Percentiles rank a stretch among this genome's conserved stretches.
Conservation (phyloP, 139 green algal genomes). For the Spirogloea muscicola region DNA sequence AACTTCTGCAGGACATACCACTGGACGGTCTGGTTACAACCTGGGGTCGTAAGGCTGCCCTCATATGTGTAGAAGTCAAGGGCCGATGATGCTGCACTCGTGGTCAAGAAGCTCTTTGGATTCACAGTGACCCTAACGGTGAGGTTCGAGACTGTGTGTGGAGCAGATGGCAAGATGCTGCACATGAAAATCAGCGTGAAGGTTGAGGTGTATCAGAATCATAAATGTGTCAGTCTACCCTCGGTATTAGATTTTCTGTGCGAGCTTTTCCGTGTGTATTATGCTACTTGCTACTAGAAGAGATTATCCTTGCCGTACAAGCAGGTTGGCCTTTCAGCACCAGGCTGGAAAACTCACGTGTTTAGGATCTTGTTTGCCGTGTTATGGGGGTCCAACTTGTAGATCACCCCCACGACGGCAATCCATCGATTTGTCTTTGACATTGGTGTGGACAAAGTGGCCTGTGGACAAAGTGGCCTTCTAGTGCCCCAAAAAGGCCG, state of each 20-base stretch:
- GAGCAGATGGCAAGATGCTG: background rate
- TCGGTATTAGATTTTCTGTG: background rate
- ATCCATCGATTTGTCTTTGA: slow-evolving; percentile 6
- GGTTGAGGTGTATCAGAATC: background rate
- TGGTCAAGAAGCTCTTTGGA: background rate
- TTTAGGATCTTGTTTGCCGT: background rate
- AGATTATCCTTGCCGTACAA: background rate
- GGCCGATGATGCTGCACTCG: background rate
- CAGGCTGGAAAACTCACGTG: slow-evolving; percentile 1
- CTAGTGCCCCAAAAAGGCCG: background rate
- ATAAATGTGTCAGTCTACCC: background rate
- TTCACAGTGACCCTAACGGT: background rate
- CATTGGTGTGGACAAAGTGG: slow-evolving; percentile 13
- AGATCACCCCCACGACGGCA: slow-evolving; percentile 10
- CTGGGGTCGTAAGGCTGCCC: slow-evolving; percentile 5
- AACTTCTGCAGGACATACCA: slow-evolving; percentile 1
- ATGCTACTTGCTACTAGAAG: background rate
- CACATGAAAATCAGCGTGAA: no score
- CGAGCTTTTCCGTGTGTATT: background rate
- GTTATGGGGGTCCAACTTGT: slow-evolving; percentile 5
- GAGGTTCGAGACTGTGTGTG: background rate
- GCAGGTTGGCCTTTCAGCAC: background rate
- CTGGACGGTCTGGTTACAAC: background rate
- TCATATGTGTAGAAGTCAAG: background rate
- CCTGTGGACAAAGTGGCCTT: no score